These are phyloP conservation scores for Sarcocystis neurona DNA, from an alignment of 169 alveolate genomes.

Conservation along the genomic window DNA sequence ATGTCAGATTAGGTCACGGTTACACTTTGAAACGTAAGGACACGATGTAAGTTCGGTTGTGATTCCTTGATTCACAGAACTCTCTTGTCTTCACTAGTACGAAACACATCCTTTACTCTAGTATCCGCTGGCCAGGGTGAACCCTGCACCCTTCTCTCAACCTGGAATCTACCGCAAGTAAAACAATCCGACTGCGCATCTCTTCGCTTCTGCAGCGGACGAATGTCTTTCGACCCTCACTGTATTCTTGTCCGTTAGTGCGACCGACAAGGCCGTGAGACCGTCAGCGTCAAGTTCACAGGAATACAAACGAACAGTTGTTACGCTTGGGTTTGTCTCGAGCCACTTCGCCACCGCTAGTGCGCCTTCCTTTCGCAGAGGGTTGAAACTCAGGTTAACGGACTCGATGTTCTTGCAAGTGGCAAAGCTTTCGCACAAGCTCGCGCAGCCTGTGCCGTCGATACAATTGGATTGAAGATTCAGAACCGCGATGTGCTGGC, in stretches of 20 bases:
- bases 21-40: too few species aligned
- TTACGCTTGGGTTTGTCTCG: not conserved
- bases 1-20: too few species aligned
- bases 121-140: not conserved
- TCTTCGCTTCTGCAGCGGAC: not conserved
- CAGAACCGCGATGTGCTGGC: not conserved
- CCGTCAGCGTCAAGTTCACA: conserved; percentile 5
- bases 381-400: conserved; percentile 16
- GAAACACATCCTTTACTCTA: not conserved
- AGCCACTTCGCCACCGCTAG: conserved; percentile 22
- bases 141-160: not conserved
- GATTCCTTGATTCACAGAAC: too few species aligned
- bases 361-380: not conserved
- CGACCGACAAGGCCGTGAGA: conserved; percentile 2
- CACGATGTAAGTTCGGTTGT: too few species aligned
- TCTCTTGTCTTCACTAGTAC: too few species aligned
- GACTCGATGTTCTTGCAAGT: not conserved
- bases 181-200: not conserved
- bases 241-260: not conserved
- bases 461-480: not conserved
- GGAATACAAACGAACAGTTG: not conserved
- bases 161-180: not conserved
- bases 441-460: not conserved
- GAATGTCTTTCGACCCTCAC: not conserved
- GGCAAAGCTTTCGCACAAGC: not conserved